A percentile compares a stretch with the other conserved stretches of the same genome.
Conservation (phyloP, 257 asterid genomes). For the Linderniella brevidens region DNA sequence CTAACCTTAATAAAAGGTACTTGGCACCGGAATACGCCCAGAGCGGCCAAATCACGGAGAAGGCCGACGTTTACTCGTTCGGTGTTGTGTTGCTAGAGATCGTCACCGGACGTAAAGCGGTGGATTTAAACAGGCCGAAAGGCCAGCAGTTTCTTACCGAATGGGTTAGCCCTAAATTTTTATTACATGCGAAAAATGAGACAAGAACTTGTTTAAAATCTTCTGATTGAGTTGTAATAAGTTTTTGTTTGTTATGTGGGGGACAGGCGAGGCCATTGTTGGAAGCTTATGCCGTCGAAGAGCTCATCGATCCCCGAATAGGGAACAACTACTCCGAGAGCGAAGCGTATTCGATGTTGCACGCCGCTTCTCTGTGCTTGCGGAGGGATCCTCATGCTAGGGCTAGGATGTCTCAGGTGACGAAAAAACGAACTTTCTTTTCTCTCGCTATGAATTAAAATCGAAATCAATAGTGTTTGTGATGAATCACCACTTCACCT, state of each 20-base stretch:
- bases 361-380: constrained; percentile 81
- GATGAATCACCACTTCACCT: too few species aligned
- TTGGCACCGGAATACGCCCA: constrained; percentile 82
- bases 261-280: constrained; percentile 79
- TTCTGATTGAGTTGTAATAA: too few species aligned
- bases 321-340: constrained; percentile 30
- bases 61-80: constrained; percentile 65
- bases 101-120: constrained; percentile 62
- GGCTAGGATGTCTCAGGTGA: constrained; percentile 92
- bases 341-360: constrained; percentile 77
- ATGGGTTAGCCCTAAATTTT: constrained; percentile 26
- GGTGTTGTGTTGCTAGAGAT: constrained; percentile 78
- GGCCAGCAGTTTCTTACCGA: constrained; percentile 73
- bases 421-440: not conserved
- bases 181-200: not conserved
- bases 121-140: constrained; percentile 50
- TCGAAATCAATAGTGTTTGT: too few species aligned
- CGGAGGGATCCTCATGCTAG: constrained; percentile 74
- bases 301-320: constrained; percentile 62
- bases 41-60: constrained; percentile 64
- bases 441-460: not conserved
- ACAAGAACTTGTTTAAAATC: not conserved
- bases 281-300: constrained; percentile 64
- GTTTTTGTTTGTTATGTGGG: not conserved
- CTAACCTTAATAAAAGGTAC: constrained; percentile 73